Evolutionary conservation across 768 basidiomycete species (phyloP), one percentile per base, ranked within the genome.

Genomic region (Hirschioporus abietinus): DNA sequence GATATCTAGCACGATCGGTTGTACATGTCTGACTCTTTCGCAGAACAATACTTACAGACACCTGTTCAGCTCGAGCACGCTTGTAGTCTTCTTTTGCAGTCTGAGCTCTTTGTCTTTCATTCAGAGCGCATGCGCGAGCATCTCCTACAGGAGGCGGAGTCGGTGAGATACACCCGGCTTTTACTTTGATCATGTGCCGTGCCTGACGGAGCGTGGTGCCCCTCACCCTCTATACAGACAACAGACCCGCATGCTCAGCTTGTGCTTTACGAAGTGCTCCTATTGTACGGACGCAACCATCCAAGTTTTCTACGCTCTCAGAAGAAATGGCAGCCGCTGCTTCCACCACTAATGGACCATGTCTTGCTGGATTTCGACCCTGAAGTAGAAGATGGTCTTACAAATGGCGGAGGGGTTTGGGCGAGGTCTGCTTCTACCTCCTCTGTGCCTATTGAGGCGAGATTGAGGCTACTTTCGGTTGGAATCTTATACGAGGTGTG

Each of bases 41-140:
- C 70, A 90, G 96, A 97, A 72, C 86, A 89, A 72, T 98, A 93
- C 76, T 82, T 99, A 57, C 89, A 93, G 68, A 89, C 86, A 65
- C 90, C 90, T 2, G 76, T 91, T 26, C 94, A 96, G 71, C 82
- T 98, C 60, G 87, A 94, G 68, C 90, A 95, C 74, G 94, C 94
- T 12, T 90, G 91, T 70, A 79, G 84, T 57, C 77, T 91, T 34
- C 78, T 99, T 15, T 79, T 96, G 58, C 85, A 88, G 65, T 95
- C 93, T 0, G 95, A 96, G 72, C 83, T 99, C 57, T 97, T 98
- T 72, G 76, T 84, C 1, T 96, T 92, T 72, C 95, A 98, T 76
- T 95, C 93, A 2, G 95, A 95, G 73, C 82, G 96, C 35, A 96
- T 96, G 92, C 86, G 89, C 65, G 91, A 93, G 70, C 84, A 91